phyloP scores from a whole-genome alignment of 306 rosid species.

The Cucumis sativus region DNA sequence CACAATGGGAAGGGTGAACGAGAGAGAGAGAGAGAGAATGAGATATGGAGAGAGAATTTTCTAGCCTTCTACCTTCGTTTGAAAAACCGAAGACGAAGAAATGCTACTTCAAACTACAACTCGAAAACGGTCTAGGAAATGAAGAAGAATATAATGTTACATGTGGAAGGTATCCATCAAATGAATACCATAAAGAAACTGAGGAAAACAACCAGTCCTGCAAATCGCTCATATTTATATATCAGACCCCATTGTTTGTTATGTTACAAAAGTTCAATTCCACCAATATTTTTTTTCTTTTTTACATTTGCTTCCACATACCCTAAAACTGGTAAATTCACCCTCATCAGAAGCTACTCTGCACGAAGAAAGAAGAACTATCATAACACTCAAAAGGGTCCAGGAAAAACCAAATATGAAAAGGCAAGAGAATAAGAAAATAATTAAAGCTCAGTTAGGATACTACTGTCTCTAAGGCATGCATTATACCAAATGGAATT shows the following conservation, averaged over 20 bases:
- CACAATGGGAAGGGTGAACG: not conserved
- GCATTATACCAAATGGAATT: not conserved
- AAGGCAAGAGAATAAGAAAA: not conserved
- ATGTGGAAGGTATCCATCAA: not conserved
- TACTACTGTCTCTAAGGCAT: not conserved
- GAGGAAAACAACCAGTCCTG: slow-evolving; percentile 1
- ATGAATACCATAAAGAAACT: not conserved
- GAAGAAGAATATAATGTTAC: slow-evolving; percentile 1
- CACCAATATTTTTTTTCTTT: not conserved
- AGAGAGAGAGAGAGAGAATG: not conserved
- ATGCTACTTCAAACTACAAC: slow-evolving; percentile 5
- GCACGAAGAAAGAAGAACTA: slow-evolving; percentile 23
- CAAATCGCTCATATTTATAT: slow-evolving; percentile 9
- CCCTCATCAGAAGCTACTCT: slow-evolving; percentile 69
- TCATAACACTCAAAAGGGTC: slow-evolving; percentile 3
- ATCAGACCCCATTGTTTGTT: slow-evolving; percentile 6
- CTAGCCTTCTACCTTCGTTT: not conserved
- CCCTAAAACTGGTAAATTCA: slow-evolving; percentile 50
- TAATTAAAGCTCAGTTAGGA: not conserved
- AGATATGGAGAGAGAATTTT: not conserved
- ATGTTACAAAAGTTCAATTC: not conserved
- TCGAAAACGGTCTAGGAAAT: not conserved
- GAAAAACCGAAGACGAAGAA: not conserved
- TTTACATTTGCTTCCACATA: slow-evolving; percentile 28
- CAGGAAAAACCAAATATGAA: not conserved